Base-by-base conservation (phyloP, 768 basidiomycete species). In the Filobasidium floriforme region DNA sequence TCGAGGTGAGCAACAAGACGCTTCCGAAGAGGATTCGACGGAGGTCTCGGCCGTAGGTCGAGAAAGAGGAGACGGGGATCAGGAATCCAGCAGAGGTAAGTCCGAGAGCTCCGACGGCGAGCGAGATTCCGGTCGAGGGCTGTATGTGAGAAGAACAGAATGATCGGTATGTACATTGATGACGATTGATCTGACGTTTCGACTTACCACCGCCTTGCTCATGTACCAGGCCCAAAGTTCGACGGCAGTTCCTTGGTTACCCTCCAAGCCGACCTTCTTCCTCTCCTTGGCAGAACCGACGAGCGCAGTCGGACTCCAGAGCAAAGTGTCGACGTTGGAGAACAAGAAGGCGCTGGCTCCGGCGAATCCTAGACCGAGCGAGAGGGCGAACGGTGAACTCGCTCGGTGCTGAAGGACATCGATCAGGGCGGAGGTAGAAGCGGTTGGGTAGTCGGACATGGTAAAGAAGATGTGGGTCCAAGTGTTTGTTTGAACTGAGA, bases 211-310 rank as follows among this genome's bases (percentile, higher is more conserved):
- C 4, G 62, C 67, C 6, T 22, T 68, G 28, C 60, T 62, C 40
- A 63, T 63, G 43, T 63, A 60, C 67, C 67, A 68, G 19, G 41
- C 67, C 67, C 67, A 68, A 12, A 68, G 11, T 54, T 68, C 62
- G 9, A 68, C 67, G 15, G 67, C 62, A 46, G 59, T 55, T 15
- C 64, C 64, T 1, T 59, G 57, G 43, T 57, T 59, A 29, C 29
- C 37, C 14, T 65, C 63, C 7, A 65, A 29, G 26, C 55, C 54
- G 15, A 65, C 55, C 60, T 68, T 65, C 52, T 52, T 63, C 59
- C 63, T 41, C 24, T 57, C 60, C 41, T 61, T 57, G 11, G 51
- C 59, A 15, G 49, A 52, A 41, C 49, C 52, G 26, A 65, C 52
- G 7, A 64, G 29, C 0, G 44, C 46, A 12, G 51, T 60, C 24